Evolutionary conservation across 495 filamentous ascomycete genomes (phyloP), one percentile per base, ranked within the genome.

Genomic region (Penicillium arizonense): DNA sequence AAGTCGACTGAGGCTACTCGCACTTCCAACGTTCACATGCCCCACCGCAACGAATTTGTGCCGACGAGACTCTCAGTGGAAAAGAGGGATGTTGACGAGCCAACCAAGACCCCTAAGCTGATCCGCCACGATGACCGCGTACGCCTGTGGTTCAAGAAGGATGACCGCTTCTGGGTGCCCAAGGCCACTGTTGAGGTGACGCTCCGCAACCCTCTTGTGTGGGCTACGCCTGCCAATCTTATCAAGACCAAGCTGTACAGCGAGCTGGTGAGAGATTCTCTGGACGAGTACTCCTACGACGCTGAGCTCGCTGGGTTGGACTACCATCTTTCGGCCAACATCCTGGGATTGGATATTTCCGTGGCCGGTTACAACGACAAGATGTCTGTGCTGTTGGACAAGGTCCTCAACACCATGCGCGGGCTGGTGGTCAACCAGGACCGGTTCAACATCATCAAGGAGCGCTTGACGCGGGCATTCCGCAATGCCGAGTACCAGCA

Each of bases 111-210:
- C 13, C 94, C 94, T 1, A 87, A 85, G 60, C 81, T 99, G 32
- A 87, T 99, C 52, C 87, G 93, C 55, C 90, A 95, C 61, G 94
- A 96, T 56, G 81, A 88, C 16, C 72, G 83, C 7, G 83, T 87
- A 2, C 85, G 94, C 28, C 84, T 89, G n/a, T 99, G 94, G 94
- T 97, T 83, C 72, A 99, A 99, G 80, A 97, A 97, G 71, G 94
- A 99, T 59, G 94, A 99, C 60, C 89, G 84, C 0, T 99, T 97
- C 73, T 99, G 94, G 94, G 94, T 99, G 4, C 94, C 94, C 2
- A 97, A 96, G 68, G 94, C 86, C 0, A 96, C 88, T 56, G 67
- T 97, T 13, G 80, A 90, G 58, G 80, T 96, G 36, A 88, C 83
- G 44, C 79, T 95, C 56, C 82, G 88, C 53, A 96, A 88, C 50